Percentiles rank a stretch among this genome's conserved stretches.
Conservation (phyloP, 1,139 yeast genomes). For the Nakaseomyces delphensis region DNA sequence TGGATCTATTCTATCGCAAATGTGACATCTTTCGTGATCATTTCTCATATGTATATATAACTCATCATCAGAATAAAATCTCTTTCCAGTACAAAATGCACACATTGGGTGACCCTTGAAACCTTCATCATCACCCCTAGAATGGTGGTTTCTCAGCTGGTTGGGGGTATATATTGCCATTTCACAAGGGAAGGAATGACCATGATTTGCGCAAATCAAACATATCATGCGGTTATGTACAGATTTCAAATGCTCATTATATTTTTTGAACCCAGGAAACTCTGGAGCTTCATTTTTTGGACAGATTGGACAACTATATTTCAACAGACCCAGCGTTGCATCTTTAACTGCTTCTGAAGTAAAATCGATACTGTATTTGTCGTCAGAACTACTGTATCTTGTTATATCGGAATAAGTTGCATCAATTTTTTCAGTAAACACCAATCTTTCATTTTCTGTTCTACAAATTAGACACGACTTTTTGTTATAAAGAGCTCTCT, state of each 20-base stretch:
- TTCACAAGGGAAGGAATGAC: constrained; percentile 71
- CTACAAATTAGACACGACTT: constrained; percentile 75
- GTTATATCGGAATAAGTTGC: constrained; percentile 35
- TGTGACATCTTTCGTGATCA: constrained; percentile 78
- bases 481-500: constrained; percentile 71
- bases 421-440: constrained; percentile 47
- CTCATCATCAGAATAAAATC: constrained; percentile 89
- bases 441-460: constrained; percentile 51
- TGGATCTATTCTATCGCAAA: constrained; percentile 69
- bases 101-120: constrained; percentile 89
- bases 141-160: constrained; percentile 61
- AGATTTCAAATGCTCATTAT: constrained; percentile 55
- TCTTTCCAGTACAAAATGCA: constrained; percentile 60
- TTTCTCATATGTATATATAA: constrained; percentile 74
- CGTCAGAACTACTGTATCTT: constrained; percentile 35
- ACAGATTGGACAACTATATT: constrained; percentile 47
- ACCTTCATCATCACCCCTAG: constrained; percentile 58
- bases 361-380: constrained; percentile 44
- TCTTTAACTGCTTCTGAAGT: constrained; percentile 38
- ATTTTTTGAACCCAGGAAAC: constrained; percentile 44
- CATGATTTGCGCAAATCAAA: constrained; percentile 63
- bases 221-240: constrained; percentile 62
- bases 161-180: constrained; percentile 52
- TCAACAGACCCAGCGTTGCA: constrained; percentile 45
- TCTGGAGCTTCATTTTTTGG: constrained; percentile 21